These are phyloP conservation scores for Pulveroboletus sp. DNA, from an alignment of 768 basidiomycete species.

Conservation along the genomic window DNA sequence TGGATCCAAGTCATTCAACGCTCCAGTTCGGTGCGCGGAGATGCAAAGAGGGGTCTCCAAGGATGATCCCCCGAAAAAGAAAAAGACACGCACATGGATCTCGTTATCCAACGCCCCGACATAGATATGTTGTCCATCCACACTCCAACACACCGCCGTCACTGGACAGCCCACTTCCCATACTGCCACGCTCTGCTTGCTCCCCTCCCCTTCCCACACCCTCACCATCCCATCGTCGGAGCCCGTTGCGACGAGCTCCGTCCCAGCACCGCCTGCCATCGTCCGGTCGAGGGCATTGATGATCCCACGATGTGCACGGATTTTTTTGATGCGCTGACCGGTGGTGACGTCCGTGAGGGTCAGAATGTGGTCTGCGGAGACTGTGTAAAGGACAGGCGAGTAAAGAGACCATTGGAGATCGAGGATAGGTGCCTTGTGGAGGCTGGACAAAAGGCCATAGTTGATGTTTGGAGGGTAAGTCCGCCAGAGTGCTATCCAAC, in stretches of 20 bases:
- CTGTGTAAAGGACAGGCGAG: conserved; percentile 71
- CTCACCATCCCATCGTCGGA: conserved; percentile 91
- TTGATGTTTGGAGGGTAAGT: conserved; percentile 92
- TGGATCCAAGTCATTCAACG: neutral
- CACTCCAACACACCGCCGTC: conserved; percentile 88
- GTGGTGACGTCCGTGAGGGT: conserved; percentile 74
- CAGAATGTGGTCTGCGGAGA: conserved; percentile 86
- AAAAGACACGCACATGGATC: conserved; percentile 67
- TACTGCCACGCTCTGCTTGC: conserved; percentile 69
- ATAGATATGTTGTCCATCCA: conserved; percentile 84
- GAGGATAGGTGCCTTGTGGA: conserved; percentile 87
- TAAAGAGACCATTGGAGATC: conserved; percentile 88
- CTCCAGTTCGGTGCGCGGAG: no score
- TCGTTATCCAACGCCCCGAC: conserved; percentile 95
- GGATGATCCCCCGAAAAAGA: no score
- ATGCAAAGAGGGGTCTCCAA: neutral
- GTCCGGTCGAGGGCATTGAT: conserved; percentile 88
- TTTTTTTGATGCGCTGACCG: conserved; percentile 74
- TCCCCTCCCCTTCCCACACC: conserved; percentile 84
- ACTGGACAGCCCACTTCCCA: conserved; percentile 88
- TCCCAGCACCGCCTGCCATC: conserved; percentile 75
- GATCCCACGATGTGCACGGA: conserved; percentile 86
- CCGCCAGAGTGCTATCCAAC: conserved; percentile 69
- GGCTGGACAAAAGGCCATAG: conserved; percentile 77
- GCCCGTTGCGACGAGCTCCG: conserved; percentile 81